Evolutionary conservation across 768 basidiomycete genomes (phyloP), one percentile per base, ranked within the genome.

Genomic region (Trametes gibbosa): DNA sequence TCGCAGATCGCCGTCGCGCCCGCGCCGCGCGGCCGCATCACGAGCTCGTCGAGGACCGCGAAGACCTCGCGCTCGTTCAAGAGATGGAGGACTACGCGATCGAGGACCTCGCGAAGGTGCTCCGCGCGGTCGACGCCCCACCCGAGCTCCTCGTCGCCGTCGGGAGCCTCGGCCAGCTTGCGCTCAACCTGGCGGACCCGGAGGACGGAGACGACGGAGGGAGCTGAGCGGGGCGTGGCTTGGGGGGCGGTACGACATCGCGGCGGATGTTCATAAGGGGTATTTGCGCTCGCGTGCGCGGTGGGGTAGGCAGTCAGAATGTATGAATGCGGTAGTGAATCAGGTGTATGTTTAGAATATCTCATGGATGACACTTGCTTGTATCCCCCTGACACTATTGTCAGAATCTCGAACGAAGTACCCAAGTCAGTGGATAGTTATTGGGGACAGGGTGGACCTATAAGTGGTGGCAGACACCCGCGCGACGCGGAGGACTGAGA

Each of bases 81-180:
- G 90, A 93, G 76, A 85, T 91, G 74, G 90, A 91, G 69, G 89
- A 89, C 56, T 90, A 87, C 66, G 87, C 84, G 64, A 69, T 91
- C 63, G 89, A 91, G 69, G 90, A 91, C 69, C 90, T 92, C 84
- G 79, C 74, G 45, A 86, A 83, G 77, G 76, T 87, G 72, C 66
- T 90, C 53, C 61, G 65, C 42, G 62, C 75, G 59, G 74, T 92
- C 55, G 86, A 90, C 63, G 62, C 71, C 24, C 79, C 79, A 46
- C 86, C 90, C 70, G 77, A 82, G n/a, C 65, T 92, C 58, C 68
- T 90, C 50, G 77, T 91, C 40, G 89, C 89, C 0, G 76, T 92
- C 1, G 78, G 83, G 54, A 85, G 89, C 68, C 87, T 92, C 35
- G 78, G 83, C 63, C 89, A 90, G 50, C 72, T 92, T 46, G 88